phyloP scores from a whole-genome alignment of 129 eudicot genomes.

The Lonicera japonica region DNA sequence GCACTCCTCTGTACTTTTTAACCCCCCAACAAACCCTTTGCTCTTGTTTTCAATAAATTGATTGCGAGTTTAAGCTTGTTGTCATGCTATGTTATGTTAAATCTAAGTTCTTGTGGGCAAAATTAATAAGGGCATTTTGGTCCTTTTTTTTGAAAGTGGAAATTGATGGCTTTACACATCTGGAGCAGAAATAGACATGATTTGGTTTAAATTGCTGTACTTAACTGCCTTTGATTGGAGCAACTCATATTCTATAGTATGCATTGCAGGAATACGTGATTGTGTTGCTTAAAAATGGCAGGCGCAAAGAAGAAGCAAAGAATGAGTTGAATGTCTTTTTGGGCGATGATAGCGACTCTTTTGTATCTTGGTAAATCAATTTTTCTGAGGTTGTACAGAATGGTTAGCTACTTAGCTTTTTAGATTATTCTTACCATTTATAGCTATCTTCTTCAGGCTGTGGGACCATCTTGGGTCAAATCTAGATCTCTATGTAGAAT shows the following conservation, averaged over 20 bases:
- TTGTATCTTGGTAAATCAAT: constrained; percentile 67
- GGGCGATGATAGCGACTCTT: constrained; percentile 86
- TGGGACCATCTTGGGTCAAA: constrained; percentile 78
- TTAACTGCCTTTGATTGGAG: background rate
- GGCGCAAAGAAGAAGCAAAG: constrained; percentile 88
- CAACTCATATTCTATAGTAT: constrained; percentile 1
- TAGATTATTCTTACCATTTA: constrained; percentile 5
- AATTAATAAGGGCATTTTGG: too few species aligned
- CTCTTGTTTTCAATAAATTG: background rate
- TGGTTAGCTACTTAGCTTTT: constrained; percentile 3
- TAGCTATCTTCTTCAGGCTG: constrained; percentile 41
- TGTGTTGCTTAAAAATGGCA: constrained; percentile 82
- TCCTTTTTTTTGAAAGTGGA: too few species aligned
- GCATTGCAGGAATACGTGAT: constrained; percentile 89
- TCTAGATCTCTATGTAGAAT: constrained; percentile 59
- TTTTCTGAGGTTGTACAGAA: constrained; percentile 9
- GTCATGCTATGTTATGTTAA: background rate
- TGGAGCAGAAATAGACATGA: background rate
- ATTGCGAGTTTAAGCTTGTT: background rate
- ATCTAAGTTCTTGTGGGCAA: too few species aligned
- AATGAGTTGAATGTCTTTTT: constrained; percentile 85
- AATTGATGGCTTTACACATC: background rate
- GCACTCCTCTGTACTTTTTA: too few species aligned
- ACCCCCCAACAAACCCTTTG: background rate
- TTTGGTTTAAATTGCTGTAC: background rate